Evolutionary conservation across 768 basidiomycete species (phyloP).

Genomic region (Pholiota microspora): DNA sequence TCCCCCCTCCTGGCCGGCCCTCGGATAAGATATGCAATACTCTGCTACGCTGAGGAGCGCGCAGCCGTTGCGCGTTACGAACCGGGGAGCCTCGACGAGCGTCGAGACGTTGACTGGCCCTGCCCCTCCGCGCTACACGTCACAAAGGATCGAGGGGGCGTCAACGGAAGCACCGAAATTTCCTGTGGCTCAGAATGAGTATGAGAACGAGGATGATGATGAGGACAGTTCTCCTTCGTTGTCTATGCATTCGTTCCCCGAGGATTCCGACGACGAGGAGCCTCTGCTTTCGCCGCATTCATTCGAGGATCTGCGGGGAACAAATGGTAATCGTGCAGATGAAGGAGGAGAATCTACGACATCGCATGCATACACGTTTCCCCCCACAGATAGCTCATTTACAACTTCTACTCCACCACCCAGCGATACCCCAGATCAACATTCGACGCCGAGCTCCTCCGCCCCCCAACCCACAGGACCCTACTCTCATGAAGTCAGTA

Average conservation of each 20-base stretch:
- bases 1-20: neutral
- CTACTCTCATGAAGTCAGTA: slow-evolving; percentile 2
- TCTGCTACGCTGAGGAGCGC: neutral
- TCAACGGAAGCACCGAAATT: neutral
- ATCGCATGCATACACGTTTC: neutral
- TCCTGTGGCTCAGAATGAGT: neutral
- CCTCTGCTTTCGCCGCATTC: neutral
- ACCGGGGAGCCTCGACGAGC: neutral
- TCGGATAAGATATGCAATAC: neutral
- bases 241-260: slow-evolving; percentile 1
- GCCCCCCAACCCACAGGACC: neutral
- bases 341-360: neutral
- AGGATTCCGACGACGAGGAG: neutral
- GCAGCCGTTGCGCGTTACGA: neutral
- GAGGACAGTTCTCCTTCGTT: neutral
- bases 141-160: neutral
- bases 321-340: neutral
- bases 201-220: neutral
- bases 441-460: neutral
- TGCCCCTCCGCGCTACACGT: neutral
- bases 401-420: neutral
- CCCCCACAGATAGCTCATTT: neutral
- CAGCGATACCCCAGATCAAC: neutral
- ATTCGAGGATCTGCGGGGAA: neutral
- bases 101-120: neutral